A percentile compares a stretch with the other conserved stretches of the same genome.
Conservation (phyloP, 2,329 filamentous ascomycete species). For the Lachnellula hyalina region DNA sequence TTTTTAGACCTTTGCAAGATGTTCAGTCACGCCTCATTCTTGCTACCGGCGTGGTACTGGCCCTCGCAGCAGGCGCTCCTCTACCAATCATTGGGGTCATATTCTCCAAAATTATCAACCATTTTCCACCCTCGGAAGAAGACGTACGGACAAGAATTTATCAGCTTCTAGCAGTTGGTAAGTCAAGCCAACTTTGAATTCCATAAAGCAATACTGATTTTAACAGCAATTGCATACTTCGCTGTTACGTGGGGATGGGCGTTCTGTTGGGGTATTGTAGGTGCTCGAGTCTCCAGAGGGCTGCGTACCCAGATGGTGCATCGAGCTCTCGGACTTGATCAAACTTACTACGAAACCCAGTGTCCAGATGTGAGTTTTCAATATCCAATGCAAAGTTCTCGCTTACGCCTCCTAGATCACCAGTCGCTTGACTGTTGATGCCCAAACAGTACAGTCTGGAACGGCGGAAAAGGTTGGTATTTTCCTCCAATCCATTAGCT, state of each 20-base stretch:
- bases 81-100: conserved; percentile 60
- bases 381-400: not conserved
- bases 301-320: conserved; percentile 42
- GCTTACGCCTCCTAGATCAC: conserved; percentile 49
- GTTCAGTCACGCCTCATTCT: conserved; percentile 33
- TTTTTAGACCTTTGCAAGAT: conserved; percentile 41
- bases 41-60: conserved; percentile 37
- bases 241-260: conserved; percentile 44
- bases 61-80: conserved; percentile 55
- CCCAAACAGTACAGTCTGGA: conserved; percentile 52
- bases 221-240: conserved; percentile 41
- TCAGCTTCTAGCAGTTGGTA: conserved; percentile 33
- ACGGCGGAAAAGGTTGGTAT: conserved; percentile 58
- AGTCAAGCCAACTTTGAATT: not conserved
- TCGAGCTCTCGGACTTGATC: conserved; percentile 44
- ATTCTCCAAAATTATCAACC: conserved; percentile 58
- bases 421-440: conserved; percentile 49
- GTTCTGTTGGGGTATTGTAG: conserved; percentile 44
- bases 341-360: conserved; percentile 46
- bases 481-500: conserved; percentile 49
- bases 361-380: conserved; percentile 41
- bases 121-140: conserved; percentile 44
- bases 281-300: conserved; percentile 43
- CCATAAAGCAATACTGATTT: conserved; percentile 3
- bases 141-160: conserved; percentile 37